Base-by-base conservation (phyloP, 2,329 filamentous ascomycete species). In the Fusarium setosum region DNA sequence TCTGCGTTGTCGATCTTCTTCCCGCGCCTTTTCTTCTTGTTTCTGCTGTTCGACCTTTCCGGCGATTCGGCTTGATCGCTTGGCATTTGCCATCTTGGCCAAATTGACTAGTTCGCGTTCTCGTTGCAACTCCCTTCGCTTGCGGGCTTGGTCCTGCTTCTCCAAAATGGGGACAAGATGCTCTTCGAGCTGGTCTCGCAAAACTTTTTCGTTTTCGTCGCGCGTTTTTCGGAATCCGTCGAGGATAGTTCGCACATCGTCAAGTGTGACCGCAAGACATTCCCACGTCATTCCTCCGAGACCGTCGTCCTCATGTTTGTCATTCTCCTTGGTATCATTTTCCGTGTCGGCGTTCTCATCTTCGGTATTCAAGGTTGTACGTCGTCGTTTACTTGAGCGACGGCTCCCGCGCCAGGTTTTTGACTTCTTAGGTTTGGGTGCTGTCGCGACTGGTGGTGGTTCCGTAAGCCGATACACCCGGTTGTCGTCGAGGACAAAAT, bases 401-500 rank as follows among this genome's bases (percentile, higher is more conserved):
- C 83, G 84, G 65, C 82, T 85, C 56, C 84, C 88, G 13, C 70
- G 72, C 32, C 50, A 68, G 5, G 63, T 58, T 77, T 87, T 89
- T 6, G 84, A 84, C 68, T 88, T 91, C 69, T 89, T 90, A 23
- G 85, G 87, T 71, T 89, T 92, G 69, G 87, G 82, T 73, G 91
- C 91, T 74, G 90, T 91, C 4, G 83, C 76, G n/a, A 83, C 80
- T 6, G 84, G 79, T 7, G 88, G 87, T 23, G 91, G 86, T 60
- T 97, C 92, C n/a, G 92, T 93, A 62, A 91, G 85, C 56, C 94
- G 92, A 76, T 99, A 99, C 38, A 99, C 83, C 63, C 96, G 88
- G 72, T 97, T 96, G 75, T 99, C 96, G 71, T 98, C 95, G 4
- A 99, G 86, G 4, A 98, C 90, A 73, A 91, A 97, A 75, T 98